phyloP scores from a whole-genome alignment of 768 basidiomycete species.

The Phallus indusiatus region DNA sequence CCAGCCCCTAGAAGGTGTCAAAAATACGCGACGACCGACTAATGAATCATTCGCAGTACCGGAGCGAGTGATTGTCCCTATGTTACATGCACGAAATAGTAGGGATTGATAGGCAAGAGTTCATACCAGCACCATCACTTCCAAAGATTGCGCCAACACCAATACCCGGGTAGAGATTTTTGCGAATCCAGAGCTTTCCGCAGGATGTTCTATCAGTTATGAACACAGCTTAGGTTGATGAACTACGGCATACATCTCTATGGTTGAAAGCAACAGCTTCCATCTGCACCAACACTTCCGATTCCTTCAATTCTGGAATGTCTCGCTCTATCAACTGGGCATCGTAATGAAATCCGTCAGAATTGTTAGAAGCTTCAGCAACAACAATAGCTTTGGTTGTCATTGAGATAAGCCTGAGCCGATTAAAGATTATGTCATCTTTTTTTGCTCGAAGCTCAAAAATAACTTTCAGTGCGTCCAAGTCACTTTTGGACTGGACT shows the following conservation, averaged over 20 bases:
- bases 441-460: not conserved
- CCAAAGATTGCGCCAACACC: constrained; percentile 52
- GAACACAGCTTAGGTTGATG: not conserved
- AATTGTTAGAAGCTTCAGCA: constrained; percentile 30
- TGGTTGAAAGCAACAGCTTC: constrained; percentile 70
- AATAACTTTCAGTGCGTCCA: not conserved
- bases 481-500: not conserved
- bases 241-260: constrained; percentile 42
- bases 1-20: constrained; percentile 76
- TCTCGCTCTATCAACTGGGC: constrained; percentile 41
- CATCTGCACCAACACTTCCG: constrained; percentile 59
- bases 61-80: constrained; percentile 58
- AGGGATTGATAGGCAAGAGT: not conserved
- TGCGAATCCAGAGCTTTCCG: constrained; percentile 62
- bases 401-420: constrained; percentile 24
- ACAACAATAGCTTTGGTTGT: constrained; percentile 42
- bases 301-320: constrained; percentile 40
- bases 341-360: constrained; percentile 43
- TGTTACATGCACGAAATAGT: not conserved
- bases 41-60: constrained; percentile 44
- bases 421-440: not conserved
- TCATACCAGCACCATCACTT: constrained; percentile 63
- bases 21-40: constrained; percentile 57
- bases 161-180: constrained; percentile 58
- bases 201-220: not conserved